Percentiles rank a stretch among this genome's conserved stretches.
These are phyloP conservation scores for Simplicillium sp. DNA, from an alignment of 2,329 filamentous ascomycete genomes.

Conservation along the genomic window DNA sequence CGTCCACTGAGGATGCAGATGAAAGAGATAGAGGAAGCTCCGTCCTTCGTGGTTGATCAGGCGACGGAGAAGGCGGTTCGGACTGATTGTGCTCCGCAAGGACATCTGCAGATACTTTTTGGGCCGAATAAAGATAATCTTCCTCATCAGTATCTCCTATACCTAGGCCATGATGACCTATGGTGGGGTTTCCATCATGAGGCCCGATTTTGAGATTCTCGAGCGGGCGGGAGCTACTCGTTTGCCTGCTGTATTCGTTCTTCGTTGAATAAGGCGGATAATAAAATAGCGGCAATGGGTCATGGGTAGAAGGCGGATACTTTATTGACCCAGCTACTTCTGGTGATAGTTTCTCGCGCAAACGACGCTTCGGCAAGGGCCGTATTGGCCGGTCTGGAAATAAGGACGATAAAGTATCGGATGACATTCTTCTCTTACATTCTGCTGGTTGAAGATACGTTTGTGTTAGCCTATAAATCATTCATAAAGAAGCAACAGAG, in stretches of 20 bases:
- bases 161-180: no score
- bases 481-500: slow-evolving; percentile 8
- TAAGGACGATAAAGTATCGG: slow-evolving; percentile 69
- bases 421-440: slow-evolving; percentile 44
- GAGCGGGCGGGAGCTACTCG: no score
- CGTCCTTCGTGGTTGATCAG: no score
- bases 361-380: slow-evolving; percentile 78
- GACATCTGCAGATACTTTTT: no score
- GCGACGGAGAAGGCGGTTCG: no score
- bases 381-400: slow-evolving; percentile 89
- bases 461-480: no score
- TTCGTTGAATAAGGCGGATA: slow-evolving; percentile 42
- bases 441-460: slow-evolving; percentile 19
- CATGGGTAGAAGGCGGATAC: slow-evolving; percentile 68
- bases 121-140: no score
- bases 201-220: no score
- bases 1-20: slow-evolving; percentile 64
- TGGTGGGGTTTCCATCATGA: no score
- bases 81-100: no score
- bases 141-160: no score
- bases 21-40: slow-evolving; percentile 35
- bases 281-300: slow-evolving; percentile 64
- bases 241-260: no score
- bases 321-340: slow-evolving; percentile 75
- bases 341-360: slow-evolving; percentile 79